Base-by-base conservation (phyloP, 1,284 basidiomycete genomes). In the Tetrapyrgos nigripes region DNA sequence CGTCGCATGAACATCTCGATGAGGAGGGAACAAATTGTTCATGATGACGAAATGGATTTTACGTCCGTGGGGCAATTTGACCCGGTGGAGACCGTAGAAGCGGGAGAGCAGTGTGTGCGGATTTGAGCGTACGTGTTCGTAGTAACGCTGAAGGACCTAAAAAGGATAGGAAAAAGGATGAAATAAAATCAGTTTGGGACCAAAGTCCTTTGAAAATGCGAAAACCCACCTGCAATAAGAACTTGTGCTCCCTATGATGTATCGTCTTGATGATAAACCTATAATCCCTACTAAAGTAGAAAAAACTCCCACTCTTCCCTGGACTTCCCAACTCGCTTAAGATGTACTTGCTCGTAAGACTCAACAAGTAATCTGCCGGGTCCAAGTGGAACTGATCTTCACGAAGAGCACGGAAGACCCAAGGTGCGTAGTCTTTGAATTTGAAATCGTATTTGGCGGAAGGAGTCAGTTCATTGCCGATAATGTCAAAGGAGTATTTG, bases 221-320 rank as follows among this genome's bases (percentile, higher is more conserved):
- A 62, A 98, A 94, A 21, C 82, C 83, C 37, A 40, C 37, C 37
- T n/a, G 5, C 24, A 94, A 84, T 6, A 99, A 80, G 75, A 97
- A 98, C 74, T 95, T 94, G 83, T 98, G 96, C 74, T 99, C 97
- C 37, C 85, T 83, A 69, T 96, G 94, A 33, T 91, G 93, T 64
- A 99, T 98, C 19, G 97, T 99, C 79, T 98, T 99, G 87, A 99
- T 99, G 79, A 99, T 99, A 80, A 98, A 99, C 1, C 96, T 92
- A 71, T 98, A 99, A 80, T 99, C 97, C 46, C 96, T 86, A 13
- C 96, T 98, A 74, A 98, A 99, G 80, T 99, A 99, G 81, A 99
- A 99, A 80, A 99, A 99, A 19, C 94, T 97, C 19, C 97, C 97
- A 3, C 94, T 96, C 80, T 99, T 99, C 48, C 97, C 97, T 0